Base-by-base conservation (phyloP, 371 early-diverging fungal genomes). In the Mortierella sp. region DNA sequence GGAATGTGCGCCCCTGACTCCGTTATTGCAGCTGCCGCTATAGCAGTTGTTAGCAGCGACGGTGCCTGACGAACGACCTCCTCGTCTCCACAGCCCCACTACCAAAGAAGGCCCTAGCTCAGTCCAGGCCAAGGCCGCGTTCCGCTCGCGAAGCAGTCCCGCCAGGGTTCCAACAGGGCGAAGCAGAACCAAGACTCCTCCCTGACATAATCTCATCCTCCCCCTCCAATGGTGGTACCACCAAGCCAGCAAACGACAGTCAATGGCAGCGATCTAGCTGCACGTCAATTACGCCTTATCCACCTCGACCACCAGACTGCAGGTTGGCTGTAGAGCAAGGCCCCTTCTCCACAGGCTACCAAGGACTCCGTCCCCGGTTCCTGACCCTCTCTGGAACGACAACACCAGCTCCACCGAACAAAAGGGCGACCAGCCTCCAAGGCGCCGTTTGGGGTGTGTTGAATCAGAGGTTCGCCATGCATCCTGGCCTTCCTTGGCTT, bases 401-500 rank as follows among this genome's bases (percentile, higher is more conserved):
- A 9, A 24, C 2, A 40, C 21, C 3, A 67, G 26, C 10, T 16
- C 14, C 40, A 24, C 67, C 43, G 37, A 3, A 50, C 0, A 50
- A 50, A 11, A 61, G 14, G 16, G 24, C 37, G 67, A 67, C 24
- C 67, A 8, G 24, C 24, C 40, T 64, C 64, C 40, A 24, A 10
- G 2, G 67, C 10, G 40, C 10, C 34, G 43, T 37, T 37, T 67
- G 11, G 37, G 50, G 16, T 11, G 67, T 21, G 11, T 67, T 37
- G 67, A 40, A 67, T 67, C 67, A 67, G 67, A 67, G 40, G 67
- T 67, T 67, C 67, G 67, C 37, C 67, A 40, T 67, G 67, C 67
- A 67, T 67, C 67, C 21, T 64, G 34, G 11, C 14, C 4, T 16
- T 59, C 31, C 34, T 5, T 10, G 3, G 19, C 6, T 9, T 37